Percentiles rank a stretch among this genome's conserved stretches.
Conservation (phyloP, 2,329 filamentous ascomycete genomes). For the Aschersonia sp. region DNA sequence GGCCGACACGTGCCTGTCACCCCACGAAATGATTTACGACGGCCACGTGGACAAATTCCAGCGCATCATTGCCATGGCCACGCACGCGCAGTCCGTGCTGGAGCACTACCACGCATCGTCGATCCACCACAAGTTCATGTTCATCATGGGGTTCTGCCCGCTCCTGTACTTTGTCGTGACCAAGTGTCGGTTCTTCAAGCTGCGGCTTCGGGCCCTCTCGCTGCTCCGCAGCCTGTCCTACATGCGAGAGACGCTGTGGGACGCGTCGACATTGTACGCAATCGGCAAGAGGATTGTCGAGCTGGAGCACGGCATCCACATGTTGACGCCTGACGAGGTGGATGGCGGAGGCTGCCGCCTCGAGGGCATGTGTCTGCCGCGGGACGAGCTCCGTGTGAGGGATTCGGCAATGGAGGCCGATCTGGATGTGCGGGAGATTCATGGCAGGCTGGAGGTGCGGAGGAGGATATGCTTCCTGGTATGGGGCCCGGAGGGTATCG, state of each 20-base stretch:
- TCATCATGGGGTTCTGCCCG: constrained; percentile 25
- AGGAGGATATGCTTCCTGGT: neutral
- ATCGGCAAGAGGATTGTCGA: constrained; percentile 19
- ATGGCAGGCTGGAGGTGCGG: neutral
- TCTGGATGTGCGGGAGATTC: neutral
- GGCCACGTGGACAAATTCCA: constrained; percentile 13
- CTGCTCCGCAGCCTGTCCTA: constrained; percentile 16
- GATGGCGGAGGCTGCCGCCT: neutral
- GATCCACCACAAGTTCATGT: constrained; percentile 17
- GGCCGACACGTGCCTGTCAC: constrained; percentile 14
- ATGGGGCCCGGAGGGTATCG: neutral
- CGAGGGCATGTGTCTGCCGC: neutral
- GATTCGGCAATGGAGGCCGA: neutral
- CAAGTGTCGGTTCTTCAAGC: constrained; percentile 22
- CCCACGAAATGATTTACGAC: constrained; percentile 21
- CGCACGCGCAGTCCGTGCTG: constrained; percentile 4
- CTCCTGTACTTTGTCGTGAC: constrained; percentile 21
- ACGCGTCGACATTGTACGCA: constrained; percentile 15
- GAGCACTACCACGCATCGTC: neutral
- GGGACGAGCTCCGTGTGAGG: neutral
- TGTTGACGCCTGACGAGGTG: constrained; percentile 9
- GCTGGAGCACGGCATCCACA: constrained; percentile 20
- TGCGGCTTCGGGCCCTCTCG: constrained; percentile 18
- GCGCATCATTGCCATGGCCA: constrained; percentile 14
- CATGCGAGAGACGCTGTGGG: constrained; percentile 22